Evolutionary conservation across 179 eudicot species (phyloP).

Genomic region (Actinidia polygama): DNA sequence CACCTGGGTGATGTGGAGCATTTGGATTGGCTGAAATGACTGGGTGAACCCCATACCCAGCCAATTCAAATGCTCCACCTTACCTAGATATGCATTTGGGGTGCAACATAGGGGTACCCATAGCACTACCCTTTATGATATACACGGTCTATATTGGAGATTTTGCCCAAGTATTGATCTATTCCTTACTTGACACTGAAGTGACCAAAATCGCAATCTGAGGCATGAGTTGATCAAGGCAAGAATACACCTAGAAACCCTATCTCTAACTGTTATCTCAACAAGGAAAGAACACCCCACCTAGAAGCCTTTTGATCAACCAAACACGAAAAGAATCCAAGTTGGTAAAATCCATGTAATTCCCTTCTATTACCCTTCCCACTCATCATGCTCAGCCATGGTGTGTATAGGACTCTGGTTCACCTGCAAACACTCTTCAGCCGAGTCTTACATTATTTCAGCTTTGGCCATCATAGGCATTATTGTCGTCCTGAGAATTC

Average conservation of each 20-base stretch:
- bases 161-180: not conserved
- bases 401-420: conserved; percentile 26
- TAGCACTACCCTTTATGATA: too few relatives aligned
- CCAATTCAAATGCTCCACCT: too few relatives aligned
- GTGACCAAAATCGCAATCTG: not conserved
- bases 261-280: not conserved
- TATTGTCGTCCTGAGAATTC: conserved; percentile 4
- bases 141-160: too few relatives aligned
- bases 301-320: too few relatives aligned
- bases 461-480: conserved; percentile 15
- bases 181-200: not conserved
- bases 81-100: too few relatives aligned
- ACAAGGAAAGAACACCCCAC: conserved; percentile 11
- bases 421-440: conserved; percentile 24
- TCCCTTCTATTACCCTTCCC: conserved; percentile 1
- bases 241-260: not conserved
- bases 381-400: conserved; percentile 18
- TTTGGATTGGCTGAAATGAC: too few relatives aligned
- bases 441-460: conserved; percentile 9
- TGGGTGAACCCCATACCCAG: too few relatives aligned
- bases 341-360: not conserved
- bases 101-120: too few relatives aligned
- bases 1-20: too few relatives aligned
- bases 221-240: not conserved
- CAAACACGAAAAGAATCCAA: too few relatives aligned